Base-by-base conservation (phyloP, 441 rosid species). In the Dalechampia spathulata region DNA sequence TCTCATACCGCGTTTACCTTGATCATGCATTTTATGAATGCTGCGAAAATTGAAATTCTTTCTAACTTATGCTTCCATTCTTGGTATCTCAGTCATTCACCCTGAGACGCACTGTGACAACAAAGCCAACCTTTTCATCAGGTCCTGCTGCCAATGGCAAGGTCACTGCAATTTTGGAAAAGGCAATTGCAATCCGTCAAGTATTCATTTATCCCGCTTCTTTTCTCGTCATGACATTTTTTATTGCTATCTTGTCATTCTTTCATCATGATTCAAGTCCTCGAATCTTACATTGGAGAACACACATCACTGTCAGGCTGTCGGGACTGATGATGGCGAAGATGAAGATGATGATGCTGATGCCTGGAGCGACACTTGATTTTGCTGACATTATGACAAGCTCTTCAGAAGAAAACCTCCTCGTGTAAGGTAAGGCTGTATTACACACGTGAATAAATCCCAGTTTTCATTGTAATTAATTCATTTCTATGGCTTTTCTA, bases 131-230 rank as follows among this genome's bases (percentile, higher is more conserved):
- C 17, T 42, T 70, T 44, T 25, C 81, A 28, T 45, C 80, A 23
- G 77, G 71, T 23, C 69, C 75, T 22, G 34, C 69, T 12, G 60
- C 85, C 49, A 87, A 74, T 62, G 70, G 67, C 63, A 81, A 80
- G 62, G 87, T 88, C 69, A 75, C 81, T 10, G 95, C 87, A 34
- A 88, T 88, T 57, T 57, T 92, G 70, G 78, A 86, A 82, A 92
- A 92, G 75, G 96, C 99, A 54, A 85, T 70, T 74, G 91, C 96
- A 15, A 88, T 92, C 62, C 91, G 96, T 59, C 96, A 86, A 92
- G 99, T 88, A 67, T 57, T 22, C 10, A 34, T 9, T 46, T 47
- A 21, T 58, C 28, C 60, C 47, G 37, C 9, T 4, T 23, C 13
- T 8, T n/a, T 32, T 14, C 21, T 49, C 17, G 12, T 11, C 54